Conservation (phyloP, 805 yeast species). For the Wickerhamiella brachini region DNA sequence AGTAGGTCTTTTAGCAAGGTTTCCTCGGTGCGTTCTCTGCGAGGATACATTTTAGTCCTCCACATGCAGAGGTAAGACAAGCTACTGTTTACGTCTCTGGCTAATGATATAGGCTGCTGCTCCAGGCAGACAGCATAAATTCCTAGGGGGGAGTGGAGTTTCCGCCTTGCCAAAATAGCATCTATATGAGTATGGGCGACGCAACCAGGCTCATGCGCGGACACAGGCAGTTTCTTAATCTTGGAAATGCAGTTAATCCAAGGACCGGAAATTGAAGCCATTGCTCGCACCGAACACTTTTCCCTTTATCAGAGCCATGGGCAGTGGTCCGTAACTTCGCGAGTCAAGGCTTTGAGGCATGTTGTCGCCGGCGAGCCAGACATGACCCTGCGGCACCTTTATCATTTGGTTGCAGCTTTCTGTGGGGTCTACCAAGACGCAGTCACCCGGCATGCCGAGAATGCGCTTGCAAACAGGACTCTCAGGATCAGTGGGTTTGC, state of each 20-base stretch:
- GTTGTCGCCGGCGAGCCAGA: conserved; percentile 96
- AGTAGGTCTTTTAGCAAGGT: too few species aligned
- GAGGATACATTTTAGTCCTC: too few species aligned
- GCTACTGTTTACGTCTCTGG: too few species aligned
- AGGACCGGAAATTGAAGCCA: conserved; percentile 4
- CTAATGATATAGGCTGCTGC: too few species aligned
- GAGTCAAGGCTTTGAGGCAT: conserved; percentile 78
- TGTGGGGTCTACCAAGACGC: conserved; percentile 62
- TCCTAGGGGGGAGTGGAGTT: too few species aligned
- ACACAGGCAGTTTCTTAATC: too few species aligned
- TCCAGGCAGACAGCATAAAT: too few species aligned
- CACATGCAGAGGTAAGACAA: too few species aligned
- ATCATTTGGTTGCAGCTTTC: conserved; percentile 40
- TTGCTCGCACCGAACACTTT: conserved; percentile 42
- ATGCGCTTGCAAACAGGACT: conserved; percentile 84
- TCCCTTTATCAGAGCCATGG: conserved; percentile 78
- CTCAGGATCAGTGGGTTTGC: conserved; percentile 78
- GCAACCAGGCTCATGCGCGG: too few species aligned
- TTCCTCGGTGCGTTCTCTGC: too few species aligned
- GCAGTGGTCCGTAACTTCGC: conserved; percentile 76
- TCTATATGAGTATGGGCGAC: too few species aligned
- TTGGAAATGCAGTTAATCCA: not conserved
- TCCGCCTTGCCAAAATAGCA: too few species aligned
- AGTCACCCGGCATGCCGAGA: conserved; percentile 93
- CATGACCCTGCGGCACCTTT: conserved; percentile 82